Percentiles rank a stretch among this genome's conserved stretches.
These are phyloP conservation scores for Monascus purpureus DNA, from an alignment of 495 filamentous ascomycete genomes.

Conservation along the genomic window DNA sequence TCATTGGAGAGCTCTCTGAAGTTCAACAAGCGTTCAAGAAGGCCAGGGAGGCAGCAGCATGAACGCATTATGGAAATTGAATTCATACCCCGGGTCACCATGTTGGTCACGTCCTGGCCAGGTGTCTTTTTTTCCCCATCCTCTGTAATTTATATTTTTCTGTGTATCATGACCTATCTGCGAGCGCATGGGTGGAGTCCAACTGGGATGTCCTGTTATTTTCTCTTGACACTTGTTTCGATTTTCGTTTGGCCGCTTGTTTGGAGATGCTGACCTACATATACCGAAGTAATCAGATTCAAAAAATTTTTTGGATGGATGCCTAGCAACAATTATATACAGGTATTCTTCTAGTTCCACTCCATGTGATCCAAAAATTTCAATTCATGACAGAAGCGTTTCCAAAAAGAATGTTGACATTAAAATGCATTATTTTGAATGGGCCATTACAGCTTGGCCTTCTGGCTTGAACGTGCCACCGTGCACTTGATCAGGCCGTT, in stretches of 20 bases:
- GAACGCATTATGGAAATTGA: conserved; percentile 7
- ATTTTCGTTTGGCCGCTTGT: conserved; percentile 2
- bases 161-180: conserved; percentile 19
- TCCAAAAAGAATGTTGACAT: no score
- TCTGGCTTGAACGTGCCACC: conserved; percentile 46
- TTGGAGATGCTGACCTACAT: neutral
- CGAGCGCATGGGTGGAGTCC: conserved; percentile 40
- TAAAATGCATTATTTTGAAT: no score
- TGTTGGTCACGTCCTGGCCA: no score
- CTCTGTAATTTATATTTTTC: conserved; percentile 19
- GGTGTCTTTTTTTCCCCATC: conserved; percentile 1
- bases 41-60: conserved; percentile 18
- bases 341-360: no score
- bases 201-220: conserved; percentile 14
- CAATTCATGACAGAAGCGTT: no score
- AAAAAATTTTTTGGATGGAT: neutral
- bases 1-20: conserved; percentile 27
- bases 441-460: conserved; percentile 24
- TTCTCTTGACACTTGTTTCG: conserved; percentile 7
- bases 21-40: conserved; percentile 33
- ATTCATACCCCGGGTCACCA: no score
- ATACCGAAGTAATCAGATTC: no score
- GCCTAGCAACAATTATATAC: no score
- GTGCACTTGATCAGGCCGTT: conserved; percentile 96
- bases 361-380: no score